These are phyloP conservation scores for Mesotaenium endlicherianum DNA, from an alignment of 139 green algal genomes.

Conservation along the genomic window DNA sequence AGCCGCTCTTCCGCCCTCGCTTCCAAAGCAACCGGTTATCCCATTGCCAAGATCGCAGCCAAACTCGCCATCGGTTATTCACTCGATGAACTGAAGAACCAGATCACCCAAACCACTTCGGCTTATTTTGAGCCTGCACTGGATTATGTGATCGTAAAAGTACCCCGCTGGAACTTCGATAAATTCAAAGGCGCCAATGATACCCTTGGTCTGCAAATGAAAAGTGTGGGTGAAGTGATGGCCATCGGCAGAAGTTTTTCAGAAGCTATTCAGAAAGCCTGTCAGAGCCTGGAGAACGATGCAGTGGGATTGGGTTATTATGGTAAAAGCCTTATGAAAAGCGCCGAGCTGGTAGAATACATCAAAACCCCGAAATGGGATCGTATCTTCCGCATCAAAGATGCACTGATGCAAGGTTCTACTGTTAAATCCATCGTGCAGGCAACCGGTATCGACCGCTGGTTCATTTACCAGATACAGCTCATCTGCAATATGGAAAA, in stretches of 20 bases:
- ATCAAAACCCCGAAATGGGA: too few relatives aligned
- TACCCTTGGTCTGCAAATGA: slow-evolving; percentile 82
- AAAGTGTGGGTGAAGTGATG: slow-evolving; percentile 95
- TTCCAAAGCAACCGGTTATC: slow-evolving; percentile 95
- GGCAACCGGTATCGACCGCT: too few relatives aligned
- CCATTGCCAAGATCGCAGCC: slow-evolving; percentile 98
- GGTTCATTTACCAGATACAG: too few relatives aligned
- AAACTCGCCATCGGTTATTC: slow-evolving; percentile 95
- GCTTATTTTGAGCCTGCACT: slow-evolving; percentile 98
- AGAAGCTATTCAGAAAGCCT: slow-evolving; percentile 95
- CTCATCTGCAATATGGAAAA: too few relatives aligned
- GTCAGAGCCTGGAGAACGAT: slow-evolving; percentile 85
- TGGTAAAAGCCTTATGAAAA: too few relatives aligned
- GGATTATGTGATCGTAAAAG: slow-evolving; percentile 97
- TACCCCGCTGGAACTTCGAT: slow-evolving; percentile 93
- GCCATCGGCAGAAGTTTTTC: slow-evolving; percentile 94
- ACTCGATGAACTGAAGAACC: slow-evolving; percentile 89
- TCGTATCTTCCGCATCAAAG: too few relatives aligned
- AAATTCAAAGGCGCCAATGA: slow-evolving; percentile 92
- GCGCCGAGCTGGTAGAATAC: too few relatives aligned
- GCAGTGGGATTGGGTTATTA: slow-evolving; percentile 32
- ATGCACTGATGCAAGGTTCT: too few relatives aligned
- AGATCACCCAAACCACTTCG: slow-evolving; percentile 97
- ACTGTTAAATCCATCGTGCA: too few relatives aligned
- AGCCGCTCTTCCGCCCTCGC: slow-evolving; percentile 91